Conservation (phyloP, 306 rosid genomes). For the Cucurbita maxima region DNA sequence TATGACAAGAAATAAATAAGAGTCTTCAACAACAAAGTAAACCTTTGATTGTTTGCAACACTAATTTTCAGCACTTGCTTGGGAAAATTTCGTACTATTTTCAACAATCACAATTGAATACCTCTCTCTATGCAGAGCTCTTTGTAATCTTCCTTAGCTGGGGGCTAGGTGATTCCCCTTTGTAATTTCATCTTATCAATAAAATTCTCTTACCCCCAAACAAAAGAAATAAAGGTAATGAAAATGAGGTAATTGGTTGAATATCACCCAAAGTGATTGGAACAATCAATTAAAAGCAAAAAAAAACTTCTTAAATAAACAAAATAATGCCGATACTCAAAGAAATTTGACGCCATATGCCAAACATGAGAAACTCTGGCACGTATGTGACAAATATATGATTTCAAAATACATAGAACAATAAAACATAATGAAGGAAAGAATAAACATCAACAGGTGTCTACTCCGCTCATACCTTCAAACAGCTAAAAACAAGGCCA, state of each 20-base stretch:
- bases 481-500: constrained; percentile 83
- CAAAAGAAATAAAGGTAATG: neutral
- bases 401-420: neutral
- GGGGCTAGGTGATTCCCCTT: neutral
- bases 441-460: neutral
- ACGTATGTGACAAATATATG: neutral
- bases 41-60: neutral
- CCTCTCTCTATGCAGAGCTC: neutral
- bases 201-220: neutral
- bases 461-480: constrained; percentile 51
- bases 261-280: neutral
- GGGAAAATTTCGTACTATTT: neutral
- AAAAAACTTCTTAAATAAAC: neutral
- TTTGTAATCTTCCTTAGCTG: neutral
- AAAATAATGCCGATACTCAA: neutral
- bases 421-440: neutral
- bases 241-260: neutral
- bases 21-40: neutral
- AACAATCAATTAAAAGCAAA: neutral
- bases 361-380: neutral
- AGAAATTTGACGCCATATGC: neutral
- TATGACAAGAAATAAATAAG: neutral
- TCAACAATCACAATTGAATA: neutral
- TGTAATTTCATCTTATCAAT: neutral
- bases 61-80: neutral